These are phyloP conservation scores for Paracorniculantispora psalliotae DNA, from an alignment of 2,329 filamentous ascomycete species.

Conservation along the genomic window DNA sequence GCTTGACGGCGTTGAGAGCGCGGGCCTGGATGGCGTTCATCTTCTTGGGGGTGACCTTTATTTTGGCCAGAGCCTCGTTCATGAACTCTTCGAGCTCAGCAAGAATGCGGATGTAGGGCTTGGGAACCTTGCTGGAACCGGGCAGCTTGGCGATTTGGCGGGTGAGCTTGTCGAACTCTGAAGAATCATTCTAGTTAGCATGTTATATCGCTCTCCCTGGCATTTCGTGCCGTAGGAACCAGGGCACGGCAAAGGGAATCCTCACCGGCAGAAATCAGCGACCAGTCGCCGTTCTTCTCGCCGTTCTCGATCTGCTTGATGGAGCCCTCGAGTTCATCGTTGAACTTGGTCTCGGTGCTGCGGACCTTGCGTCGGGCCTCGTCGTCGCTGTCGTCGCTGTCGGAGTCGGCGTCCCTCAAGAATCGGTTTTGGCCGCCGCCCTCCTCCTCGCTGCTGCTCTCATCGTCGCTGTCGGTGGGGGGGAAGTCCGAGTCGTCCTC, in stretches of 20 bases:
- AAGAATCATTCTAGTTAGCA: constrained; percentile 20
- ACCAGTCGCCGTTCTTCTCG: constrained; percentile 97
- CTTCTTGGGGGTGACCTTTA: constrained; percentile 95
- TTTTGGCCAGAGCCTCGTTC: constrained; percentile 90
- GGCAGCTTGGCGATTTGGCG: constrained; percentile 76
- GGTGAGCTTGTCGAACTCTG: constrained; percentile 96
- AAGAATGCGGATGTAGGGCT: constrained; percentile 87
- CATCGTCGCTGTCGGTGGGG: constrained; percentile 47
- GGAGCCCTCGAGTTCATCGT: constrained; percentile 86
- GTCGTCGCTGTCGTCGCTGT: constrained; percentile 82
- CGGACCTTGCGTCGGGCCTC: constrained; percentile 84
- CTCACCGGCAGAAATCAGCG: constrained; percentile 81
- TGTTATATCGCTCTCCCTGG: not conserved
- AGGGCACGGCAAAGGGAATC: not conserved
- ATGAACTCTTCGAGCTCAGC: constrained; percentile 92
- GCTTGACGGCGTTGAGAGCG: constrained; percentile 93
- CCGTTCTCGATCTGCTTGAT: constrained; percentile 93
- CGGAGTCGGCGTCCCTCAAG: constrained; percentile 68
- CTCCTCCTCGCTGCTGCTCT: constrained; percentile 59
- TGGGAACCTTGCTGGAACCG: constrained; percentile 74
- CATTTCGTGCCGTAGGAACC: not conserved
- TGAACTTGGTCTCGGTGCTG: constrained; percentile 96
- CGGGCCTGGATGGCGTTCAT: constrained; percentile 96
- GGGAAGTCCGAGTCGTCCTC: constrained; percentile 44
- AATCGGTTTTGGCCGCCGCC: constrained; percentile 74